These are phyloP conservation scores for Cicer cuneatum DNA, from an alignment of 306 rosid species.

Conservation along the genomic window DNA sequence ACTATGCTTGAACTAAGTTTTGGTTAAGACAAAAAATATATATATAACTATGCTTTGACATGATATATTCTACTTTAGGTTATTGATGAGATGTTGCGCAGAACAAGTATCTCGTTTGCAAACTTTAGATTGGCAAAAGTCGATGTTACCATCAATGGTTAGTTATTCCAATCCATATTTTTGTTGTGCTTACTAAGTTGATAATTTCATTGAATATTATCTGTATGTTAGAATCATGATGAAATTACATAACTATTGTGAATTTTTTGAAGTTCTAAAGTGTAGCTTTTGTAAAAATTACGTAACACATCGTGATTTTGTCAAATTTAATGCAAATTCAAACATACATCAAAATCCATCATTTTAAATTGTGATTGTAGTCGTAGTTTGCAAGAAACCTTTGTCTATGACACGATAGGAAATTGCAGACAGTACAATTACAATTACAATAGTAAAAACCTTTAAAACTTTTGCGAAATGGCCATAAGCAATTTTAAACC, in stretches of 20 bases:
- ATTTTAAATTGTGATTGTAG: background rate
- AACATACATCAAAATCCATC: background rate
- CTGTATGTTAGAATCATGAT: no score
- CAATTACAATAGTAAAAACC: background rate
- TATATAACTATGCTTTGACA: background rate
- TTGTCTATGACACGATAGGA: background rate
- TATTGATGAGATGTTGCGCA: slow-evolving; percentile 67
- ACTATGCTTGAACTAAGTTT: no score
- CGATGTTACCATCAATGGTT: slow-evolving; percentile 64
- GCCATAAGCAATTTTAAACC: background rate
- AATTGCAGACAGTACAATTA: background rate
- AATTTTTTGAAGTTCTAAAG: no score
- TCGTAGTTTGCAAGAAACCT: background rate
- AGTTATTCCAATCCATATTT: slow-evolving; percentile 17
- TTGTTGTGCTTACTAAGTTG: background rate
- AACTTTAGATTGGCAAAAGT: slow-evolving; percentile 62
- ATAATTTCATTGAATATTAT: background rate
- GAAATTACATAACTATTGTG: no score
- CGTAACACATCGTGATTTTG: no score
- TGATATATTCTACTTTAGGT: slow-evolving; percentile 48
- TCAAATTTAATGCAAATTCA: no score
- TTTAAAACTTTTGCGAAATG: background rate
- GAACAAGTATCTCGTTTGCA: slow-evolving; percentile 58
- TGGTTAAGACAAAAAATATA: background rate
- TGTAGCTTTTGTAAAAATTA: no score